A percentile compares a stretch with the other conserved stretches of the same genome.
phyloP scores from a whole-genome alignment of 2,329 filamentous ascomycete species.

The Whalleya microplaca region DNA sequence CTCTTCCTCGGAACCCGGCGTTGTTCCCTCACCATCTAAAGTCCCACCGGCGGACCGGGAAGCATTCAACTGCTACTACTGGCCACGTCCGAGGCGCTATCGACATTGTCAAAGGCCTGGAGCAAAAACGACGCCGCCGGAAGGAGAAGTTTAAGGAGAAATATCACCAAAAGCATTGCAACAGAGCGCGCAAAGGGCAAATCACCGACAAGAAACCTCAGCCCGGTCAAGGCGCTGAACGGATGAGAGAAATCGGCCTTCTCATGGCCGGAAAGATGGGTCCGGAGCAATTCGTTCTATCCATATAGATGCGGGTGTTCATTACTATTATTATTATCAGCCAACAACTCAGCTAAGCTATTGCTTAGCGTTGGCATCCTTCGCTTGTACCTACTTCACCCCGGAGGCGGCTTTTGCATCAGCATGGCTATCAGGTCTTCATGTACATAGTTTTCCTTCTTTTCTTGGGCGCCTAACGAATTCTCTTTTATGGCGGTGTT shows the following conservation, averaged over 20 bases:
- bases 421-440: constrained; percentile 8
- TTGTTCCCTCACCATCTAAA: constrained; percentile 63
- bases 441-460: constrained; percentile 31
- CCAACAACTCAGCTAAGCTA: constrained; percentile 7
- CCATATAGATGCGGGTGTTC: constrained; percentile 54
- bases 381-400: constrained; percentile 25
- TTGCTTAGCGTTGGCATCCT: constrained; percentile 16
- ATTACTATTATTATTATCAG: too few species aligned
- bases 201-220: constrained; percentile 67
- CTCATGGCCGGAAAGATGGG: constrained; percentile 82
- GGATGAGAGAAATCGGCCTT: constrained; percentile 90
- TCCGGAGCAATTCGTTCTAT: constrained; percentile 77
- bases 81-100: constrained; percentile 87
- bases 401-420: constrained; percentile 7
- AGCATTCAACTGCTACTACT: constrained; percentile 44
- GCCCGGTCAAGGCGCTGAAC: constrained; percentile 86
- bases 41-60: constrained; percentile 41
- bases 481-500: constrained; percentile 23
- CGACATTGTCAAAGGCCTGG: constrained; percentile 94
- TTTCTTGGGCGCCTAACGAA: constrained; percentile 21
- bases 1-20: constrained; percentile 78
- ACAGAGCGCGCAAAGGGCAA: constrained; percentile 74
- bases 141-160: constrained; percentile 80
- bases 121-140: constrained; percentile 89
- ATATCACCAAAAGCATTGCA: constrained; percentile 83